Evolutionary conservation across 2,329 filamentous ascomycete species (phyloP), one percentile per base, ranked within the genome.

Genomic region (Plenodomus tracheiphilus): DNA sequence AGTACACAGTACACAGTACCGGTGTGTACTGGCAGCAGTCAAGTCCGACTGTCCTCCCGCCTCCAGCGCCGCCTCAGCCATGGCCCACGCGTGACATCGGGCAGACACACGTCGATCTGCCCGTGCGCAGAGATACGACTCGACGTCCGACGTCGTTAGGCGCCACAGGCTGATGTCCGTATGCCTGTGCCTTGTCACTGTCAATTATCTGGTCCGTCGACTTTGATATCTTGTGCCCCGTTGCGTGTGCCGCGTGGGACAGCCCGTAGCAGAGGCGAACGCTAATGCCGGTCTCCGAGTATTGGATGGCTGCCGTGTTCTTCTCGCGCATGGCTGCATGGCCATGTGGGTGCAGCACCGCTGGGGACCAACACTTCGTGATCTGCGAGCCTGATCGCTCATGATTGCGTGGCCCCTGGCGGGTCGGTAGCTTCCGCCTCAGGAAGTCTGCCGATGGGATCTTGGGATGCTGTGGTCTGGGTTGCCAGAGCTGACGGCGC

Each of bases 371-470:
- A 25, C n/a, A n/a, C n/a, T 25, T 25, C 28, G 13, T 41, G 55
- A 63, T 62, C 62, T 54, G 54, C 59, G 36, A 35, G 43, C 16
- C 39, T 52, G 53, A 50, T 53, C 44, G 49, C 53, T 55, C 36
- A 47, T 58, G 60, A 58, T 59, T 61, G 58, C 61, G 56, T 56
- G 58, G 56, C 54, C 54, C 54, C 50, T 53, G 50, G 50, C 53
- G 58, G 58, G 37, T 61, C 58, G 59, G 59, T 42, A 63, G 56
- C 51, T 56, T 54, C 60, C 59, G 59, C 46, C 32, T 54, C 51
- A 55, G 61, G 51, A 49, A 56, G 50, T 42, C 51, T 56, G 49
- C 61, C 61, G 61, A 60, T 53, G 51, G 47, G 43, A 41, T 41
- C 45, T 43, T n/a, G 43, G 39, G 30, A 46, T 56, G 17, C 28